phyloP scores from a whole-genome alignment of 768 basidiomycete genomes.

The Mrakia gelida region DNA sequence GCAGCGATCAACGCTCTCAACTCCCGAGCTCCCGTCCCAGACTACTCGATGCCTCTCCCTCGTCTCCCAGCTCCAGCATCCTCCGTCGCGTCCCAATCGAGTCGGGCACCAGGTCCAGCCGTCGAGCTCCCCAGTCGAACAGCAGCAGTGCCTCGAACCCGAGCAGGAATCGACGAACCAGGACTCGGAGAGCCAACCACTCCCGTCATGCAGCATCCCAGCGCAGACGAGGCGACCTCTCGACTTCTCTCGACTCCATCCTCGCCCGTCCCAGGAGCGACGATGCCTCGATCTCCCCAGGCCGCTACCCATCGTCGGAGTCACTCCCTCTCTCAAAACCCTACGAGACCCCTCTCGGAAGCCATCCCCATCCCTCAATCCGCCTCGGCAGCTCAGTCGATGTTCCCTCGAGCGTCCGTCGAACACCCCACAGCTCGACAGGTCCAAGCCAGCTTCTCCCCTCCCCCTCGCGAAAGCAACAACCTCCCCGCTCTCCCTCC shows the following conservation, averaged over 20 bases:
- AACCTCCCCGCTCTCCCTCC: slow-evolving; percentile 14
- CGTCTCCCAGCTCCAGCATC: slow-evolving; percentile 74
- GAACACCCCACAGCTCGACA: slow-evolving; percentile 5
- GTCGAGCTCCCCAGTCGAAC: slow-evolving; percentile 1
- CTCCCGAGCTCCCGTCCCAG: slow-evolving; percentile 28
- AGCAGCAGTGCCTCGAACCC: slow-evolving; percentile 25
- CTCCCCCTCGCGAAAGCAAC: slow-evolving; percentile 19
- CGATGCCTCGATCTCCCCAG: slow-evolving; percentile 65
- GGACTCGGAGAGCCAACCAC: slow-evolving; percentile 27
- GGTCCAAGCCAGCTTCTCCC: slow-evolving; percentile 14
- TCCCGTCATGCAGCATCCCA: slow-evolving; percentile 45
- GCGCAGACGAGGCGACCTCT: slow-evolving; percentile 38
- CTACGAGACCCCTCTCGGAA: slow-evolving; percentile 18
- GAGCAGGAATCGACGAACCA: slow-evolving; percentile 31
- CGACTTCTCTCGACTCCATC: slow-evolving; percentile 46
- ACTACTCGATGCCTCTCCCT: slow-evolving; percentile 74
- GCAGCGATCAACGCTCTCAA: slow-evolving; percentile 30
- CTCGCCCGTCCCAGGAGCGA: slow-evolving; percentile 50
- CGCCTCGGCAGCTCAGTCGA: background rate
- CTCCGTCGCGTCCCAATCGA: slow-evolving; percentile 41
- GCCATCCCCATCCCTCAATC: slow-evolving; percentile 19
- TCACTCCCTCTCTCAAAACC: slow-evolving; percentile 59
- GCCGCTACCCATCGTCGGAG: slow-evolving; percentile 75
- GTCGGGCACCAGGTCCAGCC: background rate
- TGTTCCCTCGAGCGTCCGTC: slow-evolving; percentile 3